Evolutionary conservation across 2,329 filamentous ascomycete species (phyloP), one percentile per base, ranked within the genome.

Genomic region (Talaromyces atroroseus): DNA sequence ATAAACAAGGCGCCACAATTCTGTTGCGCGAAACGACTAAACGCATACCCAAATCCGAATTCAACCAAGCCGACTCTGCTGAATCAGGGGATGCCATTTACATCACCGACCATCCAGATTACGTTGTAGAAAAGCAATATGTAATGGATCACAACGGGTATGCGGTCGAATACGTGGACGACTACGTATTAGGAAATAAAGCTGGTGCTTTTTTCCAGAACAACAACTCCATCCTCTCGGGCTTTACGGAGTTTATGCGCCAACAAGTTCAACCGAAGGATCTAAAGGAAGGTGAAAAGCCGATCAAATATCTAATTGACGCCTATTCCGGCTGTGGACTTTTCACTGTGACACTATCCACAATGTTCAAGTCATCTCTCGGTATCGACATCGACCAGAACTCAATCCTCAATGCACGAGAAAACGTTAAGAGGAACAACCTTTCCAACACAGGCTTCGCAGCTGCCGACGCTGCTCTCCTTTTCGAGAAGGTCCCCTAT

Each of bases 191-290:
- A 76, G 86, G 86, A 70, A 97, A 95, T 76, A 90, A 89, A 2
- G 94, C 94, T 11, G 92, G 92, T 58, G 85, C 90, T 52, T 99
- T 99, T 78, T 99, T 99, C 82, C 94, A 99, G 70, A 99, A 99
- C 80, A 99, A 99, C 82, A 97, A 97, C 79, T 95, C 91, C 55
- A 97, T 99, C 74, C 86, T 99, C 23, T 85, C 89, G 29, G 76
- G 78, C 16, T 95, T 97, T 74, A 95, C 91, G 14, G 81, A 84
- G 62, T 96, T 95, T 77, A 89, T 97, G 69, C 88, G 90, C 60
- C 80, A 88, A 38, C 83, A 88, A 71, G 88, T 92, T 66, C 78
- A 92, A 1, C 86, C 85, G 65, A 34, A 64, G 70, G 51, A 64
- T 64, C 57, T 65, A 48, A 62, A 65, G 54, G 51, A 68, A 54